Percentiles rank a stretch among this genome's conserved stretches.
phyloP scores from a whole-genome alignment of 805 yeast genomes.

The Candida xiaguanensis region DNA sequence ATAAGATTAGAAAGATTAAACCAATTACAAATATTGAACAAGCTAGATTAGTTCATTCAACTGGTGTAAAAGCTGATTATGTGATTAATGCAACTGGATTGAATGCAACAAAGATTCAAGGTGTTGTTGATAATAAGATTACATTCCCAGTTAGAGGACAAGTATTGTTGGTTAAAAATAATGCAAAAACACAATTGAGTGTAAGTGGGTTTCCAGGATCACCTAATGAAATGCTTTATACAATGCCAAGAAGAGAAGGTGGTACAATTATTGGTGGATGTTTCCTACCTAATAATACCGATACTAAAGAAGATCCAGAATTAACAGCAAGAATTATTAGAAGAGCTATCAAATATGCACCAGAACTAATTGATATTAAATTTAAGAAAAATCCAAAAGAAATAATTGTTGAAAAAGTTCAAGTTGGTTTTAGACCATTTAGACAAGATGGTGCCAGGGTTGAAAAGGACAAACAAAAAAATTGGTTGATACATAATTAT shows the following conservation, averaged over 20 bases:
- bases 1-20: slow-evolving; percentile 39
- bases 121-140: slow-evolving; percentile 39
- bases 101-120: slow-evolving; percentile 40
- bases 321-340: slow-evolving; percentile 45
- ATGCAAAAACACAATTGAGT: slow-evolving; percentile 22
- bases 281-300: slow-evolving; percentile 15
- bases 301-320: slow-evolving; percentile 32
- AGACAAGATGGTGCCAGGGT: slow-evolving; percentile 34
- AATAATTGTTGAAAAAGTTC: slow-evolving; percentile 28
- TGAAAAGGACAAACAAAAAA: slow-evolving; percentile 22
- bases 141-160: slow-evolving; percentile 60
- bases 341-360: slow-evolving; percentile 42
- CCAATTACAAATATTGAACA: slow-evolving; percentile 43
- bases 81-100: slow-evolving; percentile 61
- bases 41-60: slow-evolving; percentile 40
- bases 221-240: slow-evolving; percentile 47
- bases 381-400: slow-evolving; percentile 21
- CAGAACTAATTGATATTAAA: slow-evolving; percentile 30
- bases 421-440: slow-evolving; percentile 38
- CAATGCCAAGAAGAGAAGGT: slow-evolving; percentile 74
- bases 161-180: slow-evolving; percentile 49
- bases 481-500: slow-evolving; percentile 56
- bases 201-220: slow-evolving; percentile 31
- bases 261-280: slow-evolving; percentile 65
- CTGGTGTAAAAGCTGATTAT: slow-evolving; percentile 41